Evolutionary conservation across 768 basidiomycete genomes (phyloP), one percentile per base, ranked within the genome.

Genomic region (Amanita thiersii): DNA sequence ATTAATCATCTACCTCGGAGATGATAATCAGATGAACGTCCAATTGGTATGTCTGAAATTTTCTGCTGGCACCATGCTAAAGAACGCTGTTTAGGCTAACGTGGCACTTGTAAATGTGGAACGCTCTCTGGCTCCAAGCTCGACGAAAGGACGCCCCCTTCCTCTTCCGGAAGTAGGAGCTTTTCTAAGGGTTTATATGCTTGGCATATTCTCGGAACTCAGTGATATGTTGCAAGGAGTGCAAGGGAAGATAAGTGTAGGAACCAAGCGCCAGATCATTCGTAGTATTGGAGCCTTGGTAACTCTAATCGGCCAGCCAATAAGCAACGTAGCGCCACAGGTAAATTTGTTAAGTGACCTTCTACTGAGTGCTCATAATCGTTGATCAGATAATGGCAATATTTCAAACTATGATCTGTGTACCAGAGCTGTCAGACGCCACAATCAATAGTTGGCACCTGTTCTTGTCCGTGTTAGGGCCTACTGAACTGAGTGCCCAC

Each of bases 171-270:
- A 72, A 43, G 57, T 86, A 26, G 69, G 72, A 15, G 58, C 60
- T 0, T 83, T 91, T 42, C 64, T 97, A 36, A 80, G 81, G 58
- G 67, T 66, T 5, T 73, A 89, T 48, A 81, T 93, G 63, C 73
- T 96, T 4, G 93, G 87, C 1, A 68, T 97, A 41, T 80, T 97
- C 14, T 79, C 87, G 0, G 70, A 81, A 48, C 73, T 96, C 51
- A 93, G 86, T 51, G 88, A 91, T 23, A 78, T 84, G 61, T 61
- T 97, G 39, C 88, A 90, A 55, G 92, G 91, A 45, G 69, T 84
- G 1, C 77, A 81, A 17, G 86, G 86, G 3, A 89, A 85, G 60
- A 83, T 83, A 50, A 65, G 81, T 0, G 65, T 77, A 0, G 61
- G 64, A 6, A 68, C 70, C 24, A 97, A 96, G 60, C 72, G 73